Conservation (phyloP, 495 filamentous ascomycete species). For the Aspergillus affinis region DNA sequence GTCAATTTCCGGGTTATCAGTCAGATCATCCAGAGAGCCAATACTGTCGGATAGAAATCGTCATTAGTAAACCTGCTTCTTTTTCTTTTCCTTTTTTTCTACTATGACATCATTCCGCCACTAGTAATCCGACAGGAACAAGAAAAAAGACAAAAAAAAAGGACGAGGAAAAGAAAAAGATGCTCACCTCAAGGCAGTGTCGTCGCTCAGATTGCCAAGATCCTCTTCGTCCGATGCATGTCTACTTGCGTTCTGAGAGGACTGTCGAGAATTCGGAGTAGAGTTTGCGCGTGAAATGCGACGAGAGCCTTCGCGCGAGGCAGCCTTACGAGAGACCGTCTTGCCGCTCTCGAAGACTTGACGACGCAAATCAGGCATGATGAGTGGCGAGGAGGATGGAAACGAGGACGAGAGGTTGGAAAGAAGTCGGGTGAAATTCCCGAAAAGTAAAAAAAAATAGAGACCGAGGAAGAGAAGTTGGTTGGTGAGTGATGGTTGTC, state of each 20-base stretch:
- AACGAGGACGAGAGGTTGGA: conserved; percentile 4
- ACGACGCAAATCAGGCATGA: conserved; percentile 64
- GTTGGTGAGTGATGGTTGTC: background rate
- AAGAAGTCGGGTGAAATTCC: background rate
- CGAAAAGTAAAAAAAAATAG: background rate
- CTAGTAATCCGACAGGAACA: conserved; percentile 19
- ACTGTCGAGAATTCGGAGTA: conserved; percentile 60
- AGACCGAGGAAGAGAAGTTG: background rate
- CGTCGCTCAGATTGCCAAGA: conserved; percentile 60
- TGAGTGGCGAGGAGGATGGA: conserved; percentile 12
- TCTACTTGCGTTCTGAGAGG: conserved; percentile 55
- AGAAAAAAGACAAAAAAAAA: conserved; percentile 16
- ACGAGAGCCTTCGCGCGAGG: conserved; percentile 65
- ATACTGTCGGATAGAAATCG: conserved; percentile 24
- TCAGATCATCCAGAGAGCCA: conserved; percentile 59
- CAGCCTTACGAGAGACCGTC: conserved; percentile 88
- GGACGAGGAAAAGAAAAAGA: conserved; percentile 12
- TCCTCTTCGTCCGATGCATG: conserved; percentile 79
- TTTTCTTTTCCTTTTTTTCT: background rate
- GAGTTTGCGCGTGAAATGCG: conserved; percentile 64
- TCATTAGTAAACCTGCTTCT: conserved; percentile 11
- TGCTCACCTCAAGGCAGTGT: conserved; percentile 66
- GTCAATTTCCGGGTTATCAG: conserved; percentile 55
- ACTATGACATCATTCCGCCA: conserved; percentile 43
- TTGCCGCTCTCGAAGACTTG: conserved; percentile 82